Evolutionary conservation across 495 filamentous ascomycete genomes (phyloP), one percentile per base, ranked within the genome.

Genomic region (Ascobolus immersus): DNA sequence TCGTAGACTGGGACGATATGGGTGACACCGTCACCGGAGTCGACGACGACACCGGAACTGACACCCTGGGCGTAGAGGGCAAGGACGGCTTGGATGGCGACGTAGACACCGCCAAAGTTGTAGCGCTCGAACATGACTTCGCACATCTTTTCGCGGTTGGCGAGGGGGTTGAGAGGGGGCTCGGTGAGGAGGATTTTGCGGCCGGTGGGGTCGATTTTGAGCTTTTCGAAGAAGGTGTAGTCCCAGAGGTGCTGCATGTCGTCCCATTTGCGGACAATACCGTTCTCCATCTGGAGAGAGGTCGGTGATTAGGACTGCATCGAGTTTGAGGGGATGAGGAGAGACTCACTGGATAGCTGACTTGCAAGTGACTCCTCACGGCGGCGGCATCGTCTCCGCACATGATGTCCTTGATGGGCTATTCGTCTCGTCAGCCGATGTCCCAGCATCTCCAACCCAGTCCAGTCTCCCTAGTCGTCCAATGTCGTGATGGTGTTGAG

Each of bases 201-300:
- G 39, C 75, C 81, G 27, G 70, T 72, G 13, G 86, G 69, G 50
- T 94, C 74, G 48, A 99, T 64, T 51, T 77, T 68, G 68, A 99
- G 73, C 65, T 93, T 93, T 48, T 94, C 86, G 52, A 64, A 70
- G 55, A 96, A 94, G 26, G 86, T 94, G 55, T 82, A 94, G 59
- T 99, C 82, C 89, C 89, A 99, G 32, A 99, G 66, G 49, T 94
- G 86, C 57, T 89, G 73, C 84, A 94, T 93, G 55, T 99, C 89
- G 45, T 94, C 86, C 89, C 89, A 99, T 45, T 73, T 77, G 66
- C 94, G 94, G 35, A 99, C 77, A 42, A 99, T 92, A 47, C 86
- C 86, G 55, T 94, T 94, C 52, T 94, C 89, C 86, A 99, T 99
- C 72, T 77, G 57, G 25, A 6, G 4, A n/a, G 23, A 28, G 22